Percentiles rank a stretch among this genome's conserved stretches.
phyloP scores from a whole-genome alignment of 495 filamentous ascomycete genomes.

The Daldinia concentrica region DNA sequence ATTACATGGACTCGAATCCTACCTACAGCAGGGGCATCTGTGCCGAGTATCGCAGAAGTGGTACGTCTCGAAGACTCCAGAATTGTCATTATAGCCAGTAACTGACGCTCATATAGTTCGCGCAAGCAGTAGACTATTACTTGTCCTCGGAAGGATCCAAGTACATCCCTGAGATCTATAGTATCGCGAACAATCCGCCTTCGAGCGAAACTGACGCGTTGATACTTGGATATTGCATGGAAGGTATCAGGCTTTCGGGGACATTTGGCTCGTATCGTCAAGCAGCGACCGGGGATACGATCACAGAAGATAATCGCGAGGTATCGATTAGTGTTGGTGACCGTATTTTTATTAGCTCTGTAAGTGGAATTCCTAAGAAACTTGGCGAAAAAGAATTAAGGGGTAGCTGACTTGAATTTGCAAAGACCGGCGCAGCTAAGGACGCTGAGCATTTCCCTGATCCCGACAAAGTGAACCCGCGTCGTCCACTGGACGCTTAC shows the following conservation, averaged over 20 bases:
- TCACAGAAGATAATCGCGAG: constrained; percentile 62
- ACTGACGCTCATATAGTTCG: constrained; percentile 56
- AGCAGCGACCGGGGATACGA: constrained; percentile 55
- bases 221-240: constrained; percentile 62
- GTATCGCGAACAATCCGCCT: constrained; percentile 54
- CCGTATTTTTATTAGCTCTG: constrained; percentile 63
- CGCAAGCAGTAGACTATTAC: constrained; percentile 84
- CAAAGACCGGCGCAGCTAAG: constrained; percentile 62
- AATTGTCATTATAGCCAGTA: neutral
- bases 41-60: constrained; percentile 76
- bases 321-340: constrained; percentile 53
- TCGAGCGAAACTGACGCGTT: constrained; percentile 49
- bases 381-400: constrained; percentile 35
- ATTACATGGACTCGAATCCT: constrained; percentile 79
- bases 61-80: constrained; percentile 39
- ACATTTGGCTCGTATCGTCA: constrained; percentile 62
- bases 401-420: constrained; percentile 62
- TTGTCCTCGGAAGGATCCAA: constrained; percentile 62
- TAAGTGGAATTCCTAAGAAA: constrained; percentile 43
- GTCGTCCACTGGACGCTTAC: constrained; percentile 74
- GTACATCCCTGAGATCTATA: constrained; percentile 68
- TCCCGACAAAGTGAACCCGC: constrained; percentile 69
- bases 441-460: constrained; percentile 75
- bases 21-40: constrained; percentile 54
- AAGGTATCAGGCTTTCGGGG: constrained; percentile 61